Conservation (phyloP, 352 stramenopile genomes). For the Hyaloperonospora brassicae region DNA sequence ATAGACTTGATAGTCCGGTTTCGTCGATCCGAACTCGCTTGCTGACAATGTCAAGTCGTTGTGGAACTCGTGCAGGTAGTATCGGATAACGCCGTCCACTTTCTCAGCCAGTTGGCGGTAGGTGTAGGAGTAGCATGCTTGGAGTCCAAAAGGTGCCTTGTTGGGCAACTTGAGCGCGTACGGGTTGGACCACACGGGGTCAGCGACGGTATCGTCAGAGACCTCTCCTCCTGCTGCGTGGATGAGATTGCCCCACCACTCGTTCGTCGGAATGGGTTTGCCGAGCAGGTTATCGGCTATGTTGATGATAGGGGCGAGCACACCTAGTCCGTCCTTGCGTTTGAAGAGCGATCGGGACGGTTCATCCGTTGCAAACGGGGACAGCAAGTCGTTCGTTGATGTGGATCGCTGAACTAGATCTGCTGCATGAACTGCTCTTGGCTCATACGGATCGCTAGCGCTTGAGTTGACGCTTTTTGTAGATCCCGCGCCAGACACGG, state of each 20-base stretch:
- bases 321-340: conserved; percentile 36
- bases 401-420: too few relatives aligned
- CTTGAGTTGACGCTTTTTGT: too few relatives aligned
- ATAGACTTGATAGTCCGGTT: conserved; percentile 60
- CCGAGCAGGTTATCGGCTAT: conserved; percentile 40
- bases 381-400: conserved; percentile 15
- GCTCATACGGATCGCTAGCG: too few relatives aligned
- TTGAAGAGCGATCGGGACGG: conserved; percentile 44
- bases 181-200: conserved; percentile 65
- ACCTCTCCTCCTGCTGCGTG: conserved; percentile 39
- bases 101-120: conserved; percentile 43
- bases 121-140: conserved; percentile 61
- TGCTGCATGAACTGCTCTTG: too few relatives aligned
- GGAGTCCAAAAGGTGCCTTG: conserved; percentile 44
- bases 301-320: conserved; percentile 55
- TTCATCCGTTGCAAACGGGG: conserved; percentile 43
- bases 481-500: too few relatives aligned
- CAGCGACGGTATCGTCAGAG: conserved; percentile 26
- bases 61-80: conserved; percentile 55
- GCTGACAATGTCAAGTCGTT: conserved; percentile 71
- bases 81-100: conserved; percentile 50
- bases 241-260: conserved; percentile 82
- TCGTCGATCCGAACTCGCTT: conserved; percentile 40
- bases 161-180: conserved; percentile 60
- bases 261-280: conserved; percentile 65